A percentile compares a stretch with the other conserved stretches of the same genome.
These are phyloP conservation scores for Botrytis elliptica DNA, from an alignment of 2,329 filamentous ascomycete genomes.

Conservation along the genomic window DNA sequence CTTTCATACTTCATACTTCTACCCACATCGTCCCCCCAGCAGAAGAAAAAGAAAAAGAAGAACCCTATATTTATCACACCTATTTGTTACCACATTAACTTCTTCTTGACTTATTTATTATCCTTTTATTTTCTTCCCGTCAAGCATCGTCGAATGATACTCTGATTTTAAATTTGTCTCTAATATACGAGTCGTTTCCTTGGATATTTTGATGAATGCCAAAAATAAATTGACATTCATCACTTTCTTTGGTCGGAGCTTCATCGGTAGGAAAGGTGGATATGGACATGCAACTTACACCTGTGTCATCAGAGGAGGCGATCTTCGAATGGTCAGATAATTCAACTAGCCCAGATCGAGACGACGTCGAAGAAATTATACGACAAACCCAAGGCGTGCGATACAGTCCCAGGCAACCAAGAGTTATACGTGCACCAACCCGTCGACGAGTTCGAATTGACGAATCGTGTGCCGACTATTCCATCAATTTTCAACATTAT, in stretches of 20 bases:
- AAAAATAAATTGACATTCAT: neutral
- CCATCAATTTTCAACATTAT: slow-evolving; percentile 3
- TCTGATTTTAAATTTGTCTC: neutral
- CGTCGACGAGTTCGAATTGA: slow-evolving; percentile 13
- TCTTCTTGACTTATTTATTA: neutral
- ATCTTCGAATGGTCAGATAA: slow-evolving; percentile 19
- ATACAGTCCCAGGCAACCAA: slow-evolving; percentile 2
- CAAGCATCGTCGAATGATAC: neutral
- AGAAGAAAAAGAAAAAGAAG: neutral
- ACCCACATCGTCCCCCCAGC: neutral
- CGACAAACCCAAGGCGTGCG: slow-evolving; percentile 13
- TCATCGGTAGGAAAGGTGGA: slow-evolving; percentile 10
- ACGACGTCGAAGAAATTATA: slow-evolving; percentile 16
- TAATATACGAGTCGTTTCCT: neutral
- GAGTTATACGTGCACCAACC: slow-evolving; percentile 14
- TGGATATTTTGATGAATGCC: neutral
- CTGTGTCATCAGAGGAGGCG: slow-evolving; percentile 20
- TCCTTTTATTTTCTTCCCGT: neutral
- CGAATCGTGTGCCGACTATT: neutral
- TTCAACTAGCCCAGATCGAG: slow-evolving; percentile 17
- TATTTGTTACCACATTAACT: neutral
- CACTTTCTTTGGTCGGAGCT: slow-evolving; percentile 12
- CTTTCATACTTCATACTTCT: slow-evolving; percentile 1
- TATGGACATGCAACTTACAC: slow-evolving; percentile 20
- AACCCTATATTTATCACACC: neutral